Base-by-base conservation (phyloP, 1,139 yeast genomes). In the Sugiyamaella paludigena region DNA sequence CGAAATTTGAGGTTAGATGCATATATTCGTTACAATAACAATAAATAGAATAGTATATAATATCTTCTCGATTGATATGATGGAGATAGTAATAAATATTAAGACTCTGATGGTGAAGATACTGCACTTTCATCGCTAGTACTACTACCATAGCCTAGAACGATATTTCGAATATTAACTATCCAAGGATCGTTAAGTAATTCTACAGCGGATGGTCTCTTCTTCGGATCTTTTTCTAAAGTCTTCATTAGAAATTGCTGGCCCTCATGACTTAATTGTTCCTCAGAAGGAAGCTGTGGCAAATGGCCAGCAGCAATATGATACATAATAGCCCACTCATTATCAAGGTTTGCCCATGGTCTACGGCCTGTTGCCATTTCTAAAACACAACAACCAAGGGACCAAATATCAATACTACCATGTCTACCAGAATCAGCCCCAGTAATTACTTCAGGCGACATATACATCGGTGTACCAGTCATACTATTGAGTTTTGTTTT, bases 381-480 rank as follows among this genome's bases (percentile, higher is more conserved):
- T 51, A 92, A 67, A 3, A 92, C 94, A 51, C 94, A 95, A 74
- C 99, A 94, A 0, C 98, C 99, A 36, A 91, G 69, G 0, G 98
- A 64, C 84, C 84, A 67, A 62, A 77, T 66, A 57, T 73, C 77
- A 36, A 83, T 83, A 7, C 84, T 82, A 1, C 95, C 95, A 59
- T 78, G 82, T 50, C 79, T 77, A 36, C 83, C 86, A 2, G 78
- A 70, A 3, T 77, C 71, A 3, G 82, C 74, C 1, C 97, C 97
- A 1, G 95, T 87, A 50, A 92, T 89, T 0, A 88, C 89, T 64
- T 92, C 98, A 0, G 98, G 98, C 0, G 98, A 87, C 98, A 92
- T 92, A 68, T 92, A 92, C 98, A 92, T 92, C 13, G 98, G 98
- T 0, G 98, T 92, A 44, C 98, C 98, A 0, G 95, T 87, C 83